phyloP scores from a whole-genome alignment of 2,329 filamentous ascomycete species.

The Hymenoscyphus fraxineus region DNA sequence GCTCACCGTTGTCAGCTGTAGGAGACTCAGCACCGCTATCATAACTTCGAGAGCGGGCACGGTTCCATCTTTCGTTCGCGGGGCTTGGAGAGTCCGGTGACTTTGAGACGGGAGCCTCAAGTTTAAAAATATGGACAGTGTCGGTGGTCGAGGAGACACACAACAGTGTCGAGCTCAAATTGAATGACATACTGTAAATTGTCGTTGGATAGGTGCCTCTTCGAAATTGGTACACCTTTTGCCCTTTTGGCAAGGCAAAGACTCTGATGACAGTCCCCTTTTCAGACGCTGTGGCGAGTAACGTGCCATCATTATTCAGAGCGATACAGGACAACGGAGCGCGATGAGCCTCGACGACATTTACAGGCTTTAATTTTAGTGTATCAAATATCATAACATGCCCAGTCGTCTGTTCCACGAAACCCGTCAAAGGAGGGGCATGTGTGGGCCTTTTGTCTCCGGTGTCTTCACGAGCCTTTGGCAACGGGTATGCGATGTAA shows the following conservation, averaged over 20 bases:
- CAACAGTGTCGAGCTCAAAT: conserved; percentile 84
- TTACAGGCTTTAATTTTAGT: conserved; percentile 83
- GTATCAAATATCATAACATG: conserved; percentile 93
- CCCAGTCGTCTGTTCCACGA: conserved; percentile 79
- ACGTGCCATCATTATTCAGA: conserved; percentile 85
- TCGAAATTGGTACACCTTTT: conserved; percentile 94
- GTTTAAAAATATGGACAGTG: conserved; percentile 92
- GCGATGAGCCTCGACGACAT: conserved; percentile 91
- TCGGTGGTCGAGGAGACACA: conserved; percentile 96
- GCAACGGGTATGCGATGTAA: conserved; percentile 90
- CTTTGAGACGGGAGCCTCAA: conserved; percentile 49
- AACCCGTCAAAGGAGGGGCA: conserved; percentile 75
- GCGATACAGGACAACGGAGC: conserved; percentile 87
- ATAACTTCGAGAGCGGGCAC: conserved; percentile 45
- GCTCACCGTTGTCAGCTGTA: conserved; percentile 28
- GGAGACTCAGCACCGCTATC: conserved; percentile 55
- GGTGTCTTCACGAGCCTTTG: conserved; percentile 62
- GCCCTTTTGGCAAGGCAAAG: conserved; percentile 84
- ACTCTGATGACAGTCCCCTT: conserved; percentile 97
- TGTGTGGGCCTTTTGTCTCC: conserved; percentile 65
- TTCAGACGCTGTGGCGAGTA: conserved; percentile 91
- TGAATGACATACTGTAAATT: conserved; percentile 99
- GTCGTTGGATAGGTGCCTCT: conserved; percentile 91
- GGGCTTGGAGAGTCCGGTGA: conserved; percentile 34
- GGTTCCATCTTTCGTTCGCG: conserved; percentile 25